Conservation (phyloP, 371 early-diverging fungal genomes). For the Smittium mucronatum region DNA sequence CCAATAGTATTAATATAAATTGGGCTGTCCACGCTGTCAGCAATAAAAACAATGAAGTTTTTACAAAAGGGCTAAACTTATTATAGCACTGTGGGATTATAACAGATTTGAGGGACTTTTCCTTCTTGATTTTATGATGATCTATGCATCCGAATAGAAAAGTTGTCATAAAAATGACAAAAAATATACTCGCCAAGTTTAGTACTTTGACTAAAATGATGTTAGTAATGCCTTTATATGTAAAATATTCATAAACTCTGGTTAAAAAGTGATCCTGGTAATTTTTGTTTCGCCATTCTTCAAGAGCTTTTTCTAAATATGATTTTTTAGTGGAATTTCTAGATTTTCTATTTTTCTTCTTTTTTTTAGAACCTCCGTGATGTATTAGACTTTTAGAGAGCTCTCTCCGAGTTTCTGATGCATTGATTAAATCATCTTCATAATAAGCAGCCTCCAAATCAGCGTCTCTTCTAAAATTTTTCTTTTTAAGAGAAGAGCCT, state of each 20-base stretch:
- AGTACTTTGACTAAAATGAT: slow-evolving; percentile 54
- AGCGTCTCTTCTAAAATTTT: neutral
- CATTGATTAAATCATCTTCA: neutral
- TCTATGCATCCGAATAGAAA: slow-evolving; percentile 83
- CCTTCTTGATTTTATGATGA: slow-evolving; percentile 55
- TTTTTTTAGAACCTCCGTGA: neutral
- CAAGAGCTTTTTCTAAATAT: slow-evolving; percentile 45
- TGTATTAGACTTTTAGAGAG: neutral
- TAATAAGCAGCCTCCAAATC: neutral
- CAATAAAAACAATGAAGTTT: slow-evolving; percentile 44
- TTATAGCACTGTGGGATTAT: slow-evolving; percentile 57
- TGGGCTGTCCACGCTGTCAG: slow-evolving; percentile 62
- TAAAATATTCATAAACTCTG: slow-evolving; percentile 67
- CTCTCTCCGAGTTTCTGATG: neutral
- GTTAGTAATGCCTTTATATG: slow-evolving; percentile 64
- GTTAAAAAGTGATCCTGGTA: slow-evolving; percentile 69
- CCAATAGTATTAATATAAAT: slow-evolving; percentile 46
- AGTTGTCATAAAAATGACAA: slow-evolving; percentile 73
- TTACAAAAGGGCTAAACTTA: slow-evolving; percentile 16
- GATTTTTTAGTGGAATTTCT: neutral
- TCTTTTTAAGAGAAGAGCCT: too few relatives aligned
- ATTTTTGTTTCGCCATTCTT: slow-evolving; percentile 69
- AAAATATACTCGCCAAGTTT: slow-evolving; percentile 62
- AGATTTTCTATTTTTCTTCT: neutral
- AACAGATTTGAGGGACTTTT: slow-evolving; percentile 53